Evolutionary conservation across 2,329 filamentous ascomycete genomes (phyloP), one percentile per base, ranked within the genome.

Genomic region (Aspergillus terreus): DNA sequence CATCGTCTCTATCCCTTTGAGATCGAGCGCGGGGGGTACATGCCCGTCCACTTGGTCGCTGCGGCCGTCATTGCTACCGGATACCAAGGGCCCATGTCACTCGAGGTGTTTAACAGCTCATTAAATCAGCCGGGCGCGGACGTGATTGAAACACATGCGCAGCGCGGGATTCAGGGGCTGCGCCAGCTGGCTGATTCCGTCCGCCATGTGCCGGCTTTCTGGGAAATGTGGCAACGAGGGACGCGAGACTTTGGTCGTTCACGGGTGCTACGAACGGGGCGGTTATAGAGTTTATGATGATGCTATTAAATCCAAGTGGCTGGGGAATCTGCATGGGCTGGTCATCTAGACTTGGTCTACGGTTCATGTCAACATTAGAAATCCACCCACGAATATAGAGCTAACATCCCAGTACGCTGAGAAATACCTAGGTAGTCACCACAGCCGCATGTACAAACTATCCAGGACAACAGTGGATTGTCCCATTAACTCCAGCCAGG

Each of bases 71-170:
- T 68, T 4, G 65, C 61, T 2, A 68, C 67, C 1, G 65, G 67
- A 5, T 69, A 69, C 17, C 25, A 49, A 41, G 65, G 67, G 1
- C 64, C 65, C 1, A 52, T 69, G 7, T 69, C 65, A 1, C 49
- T 68, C n/a, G 67, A 69, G 49, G 65, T 69, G 0, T 69, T 69
- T 38, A 69, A 65, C 50, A 27, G 53, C 6, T 69, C 66, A 6
- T 44, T 69, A 25, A 61, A 59, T 35, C 23, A 54, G 15, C 51
- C 59, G 1, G 63, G 60, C 1, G 43, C 42, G 1, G 38, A 51
- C 4, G 53, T 68, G 4, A 60, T 65, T 1, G 40, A 2, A 7
- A 43, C 38, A 5, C 66, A 68, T 63, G 63, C 66, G 4, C 48
- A 25, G 4, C 53, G 66, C 6, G 66, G 66, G 4, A 58, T 67